Conservation (phyloP, 2,329 filamentous ascomycete genomes). For the Metarhizium album region DNA sequence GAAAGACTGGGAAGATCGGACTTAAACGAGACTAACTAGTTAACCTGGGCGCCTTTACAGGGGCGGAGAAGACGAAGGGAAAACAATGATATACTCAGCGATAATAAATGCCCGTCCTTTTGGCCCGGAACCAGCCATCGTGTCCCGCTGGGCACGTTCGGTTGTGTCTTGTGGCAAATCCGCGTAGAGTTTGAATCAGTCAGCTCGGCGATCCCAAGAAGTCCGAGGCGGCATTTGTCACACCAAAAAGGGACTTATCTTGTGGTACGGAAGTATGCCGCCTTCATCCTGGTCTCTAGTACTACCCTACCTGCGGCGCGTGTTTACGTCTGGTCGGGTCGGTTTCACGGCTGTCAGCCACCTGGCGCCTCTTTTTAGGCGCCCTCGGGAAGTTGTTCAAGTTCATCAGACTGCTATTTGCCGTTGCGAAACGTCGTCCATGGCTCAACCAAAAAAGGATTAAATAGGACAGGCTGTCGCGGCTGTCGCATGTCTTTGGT, state of each 20-base stretch:
- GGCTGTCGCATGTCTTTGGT: no score
- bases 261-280: no score
- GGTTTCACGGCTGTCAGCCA: background rate
- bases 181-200: background rate
- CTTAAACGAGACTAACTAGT: constrained; percentile 31
- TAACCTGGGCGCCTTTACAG: no score
- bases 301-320: background rate
- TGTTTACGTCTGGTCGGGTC: background rate
- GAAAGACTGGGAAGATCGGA: constrained; percentile 33
- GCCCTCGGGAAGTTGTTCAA: background rate
- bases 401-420: background rate
- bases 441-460: background rate
- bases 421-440: background rate
- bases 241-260: background rate
- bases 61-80: no score
- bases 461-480: no score
- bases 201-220: background rate
- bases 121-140: background rate
- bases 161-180: background rate
- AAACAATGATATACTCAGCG: no score
- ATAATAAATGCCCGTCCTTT: no score
- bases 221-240: background rate
- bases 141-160: background rate
- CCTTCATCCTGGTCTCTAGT: no score
- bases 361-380: background rate